Percentiles rank a stretch among this genome's conserved stretches.
phyloP scores from a whole-genome alignment of 345 rosid genomes.

The Acer campestre region DNA sequence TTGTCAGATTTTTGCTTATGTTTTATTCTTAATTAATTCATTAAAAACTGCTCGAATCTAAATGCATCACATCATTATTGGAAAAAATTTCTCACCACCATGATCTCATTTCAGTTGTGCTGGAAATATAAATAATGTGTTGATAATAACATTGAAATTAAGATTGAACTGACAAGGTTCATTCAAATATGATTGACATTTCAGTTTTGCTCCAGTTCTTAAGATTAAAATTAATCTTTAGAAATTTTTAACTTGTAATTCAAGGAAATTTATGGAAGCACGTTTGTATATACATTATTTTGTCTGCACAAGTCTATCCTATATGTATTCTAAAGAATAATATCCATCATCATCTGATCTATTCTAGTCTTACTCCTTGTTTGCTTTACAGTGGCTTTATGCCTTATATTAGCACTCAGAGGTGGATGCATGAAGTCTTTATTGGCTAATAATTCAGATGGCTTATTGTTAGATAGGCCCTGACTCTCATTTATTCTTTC shows the following conservation, averaged over 20 bases:
- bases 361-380: background rate
- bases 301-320: background rate
- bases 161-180: background rate
- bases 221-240: background rate
- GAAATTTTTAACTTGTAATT: background rate
- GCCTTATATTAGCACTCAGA: background rate
- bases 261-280: background rate
- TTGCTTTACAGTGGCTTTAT: background rate
- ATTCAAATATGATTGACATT: background rate
- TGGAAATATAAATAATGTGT: background rate
- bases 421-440: background rate
- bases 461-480: background rate
- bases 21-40: background rate
- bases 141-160: background rate
- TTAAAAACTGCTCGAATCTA: background rate
- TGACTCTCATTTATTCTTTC: conserved; percentile 1
- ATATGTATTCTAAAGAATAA: background rate
- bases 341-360: background rate
- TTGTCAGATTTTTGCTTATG: background rate
- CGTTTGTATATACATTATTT: background rate
- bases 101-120: background rate
- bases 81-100: background rate
- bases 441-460: background rate
- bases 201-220: background rate
- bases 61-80: background rate